Evolutionary conservation across 768 basidiomycete species (phyloP), one percentile per base, ranked within the genome.

Genomic region (Guyanaporus albipodus): DNA sequence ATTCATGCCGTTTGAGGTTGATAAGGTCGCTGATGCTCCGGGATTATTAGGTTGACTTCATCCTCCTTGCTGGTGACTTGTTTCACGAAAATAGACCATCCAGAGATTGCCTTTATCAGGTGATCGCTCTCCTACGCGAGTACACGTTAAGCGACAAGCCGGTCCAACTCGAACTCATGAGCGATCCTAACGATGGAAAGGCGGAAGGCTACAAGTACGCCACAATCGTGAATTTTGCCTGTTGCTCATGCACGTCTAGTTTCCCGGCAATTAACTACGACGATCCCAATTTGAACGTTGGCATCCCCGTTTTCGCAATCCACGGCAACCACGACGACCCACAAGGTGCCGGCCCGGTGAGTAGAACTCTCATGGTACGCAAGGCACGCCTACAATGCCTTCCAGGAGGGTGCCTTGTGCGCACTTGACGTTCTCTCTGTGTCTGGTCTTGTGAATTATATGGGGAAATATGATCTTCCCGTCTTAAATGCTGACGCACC

Each of bases 281-380:
- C 66, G 95, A 99, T 58, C 82, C 86, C 2, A 98, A 99, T 63
- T 74, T 97, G 46, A 99, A 99, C 63, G 77, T 99, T 41, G 82
- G 81, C 4, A 91, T 96, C n/a, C 96, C 96, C 4, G 88, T 98
- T 23, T 99, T 99, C 69, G 97, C 95, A 0, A 98, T 99, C 42
- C 96, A 99, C 60, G 96, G 96, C 34, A 99, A 99, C 61, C 96
- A 99, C 67, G 96, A 99, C 60, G 96, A 99, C 59, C 96, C 96
- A 27, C 96, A 98, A 69, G 96, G 96, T 17, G 85, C 92, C 18
- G 93, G 94, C 4, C 76, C 87, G 8, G 93, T 92, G 58, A 51
- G 89, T 69, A 10, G 42, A 19, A 11, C 39, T 18, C 10, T 10
- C 9, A 21, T 40, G 11, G 10, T 18, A 15, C 38, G 38, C 2